These are phyloP conservation scores for Naegleria fowleri DNA, from an alignment of 208 protist species.

Conservation along the genomic window DNA sequence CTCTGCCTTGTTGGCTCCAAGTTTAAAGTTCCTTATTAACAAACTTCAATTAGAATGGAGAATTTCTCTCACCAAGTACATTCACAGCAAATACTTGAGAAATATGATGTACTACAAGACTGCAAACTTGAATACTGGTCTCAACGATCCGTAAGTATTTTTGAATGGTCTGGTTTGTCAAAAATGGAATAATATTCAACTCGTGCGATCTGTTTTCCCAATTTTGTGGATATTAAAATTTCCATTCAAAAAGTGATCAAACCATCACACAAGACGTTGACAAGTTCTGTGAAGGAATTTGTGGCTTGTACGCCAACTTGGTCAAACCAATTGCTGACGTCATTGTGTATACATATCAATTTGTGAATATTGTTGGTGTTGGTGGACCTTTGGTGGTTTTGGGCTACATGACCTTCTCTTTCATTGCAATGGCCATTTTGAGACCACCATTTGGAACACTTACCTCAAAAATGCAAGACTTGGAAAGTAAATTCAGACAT, in stretches of 20 bases:
- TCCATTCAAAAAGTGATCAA: conserved; percentile 29
- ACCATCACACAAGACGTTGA: conserved; percentile 42
- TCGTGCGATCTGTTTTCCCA: too few species aligned
- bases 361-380: conserved; percentile 26
- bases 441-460: conserved; percentile 36
- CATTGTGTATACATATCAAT: conserved; percentile 39
- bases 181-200: background rate
- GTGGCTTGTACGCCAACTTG: conserved; percentile 39
- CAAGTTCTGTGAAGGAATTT: conserved; percentile 36
- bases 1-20: conserved; percentile 3
- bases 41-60: background rate
- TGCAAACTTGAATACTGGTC: conserved; percentile 29
- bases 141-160: conserved; percentile 34
- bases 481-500: conserved; percentile 38
- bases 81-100: conserved; percentile 36
- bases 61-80: conserved; percentile 31
- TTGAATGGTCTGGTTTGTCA: background rate
- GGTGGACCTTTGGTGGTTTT: conserved; percentile 7
- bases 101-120: conserved; percentile 41
- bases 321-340: conserved; percentile 43
- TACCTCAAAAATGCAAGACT: conserved; percentile 6
- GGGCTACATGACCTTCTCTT: conserved; percentile 10
- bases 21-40: background rate
- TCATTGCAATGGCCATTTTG: background rate
- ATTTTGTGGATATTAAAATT: conserved; percentile 35